Evolutionary conservation across 176 grass and related monocot genomes (phyloP).

Genomic region (Coix lacrymajobi): DNA sequence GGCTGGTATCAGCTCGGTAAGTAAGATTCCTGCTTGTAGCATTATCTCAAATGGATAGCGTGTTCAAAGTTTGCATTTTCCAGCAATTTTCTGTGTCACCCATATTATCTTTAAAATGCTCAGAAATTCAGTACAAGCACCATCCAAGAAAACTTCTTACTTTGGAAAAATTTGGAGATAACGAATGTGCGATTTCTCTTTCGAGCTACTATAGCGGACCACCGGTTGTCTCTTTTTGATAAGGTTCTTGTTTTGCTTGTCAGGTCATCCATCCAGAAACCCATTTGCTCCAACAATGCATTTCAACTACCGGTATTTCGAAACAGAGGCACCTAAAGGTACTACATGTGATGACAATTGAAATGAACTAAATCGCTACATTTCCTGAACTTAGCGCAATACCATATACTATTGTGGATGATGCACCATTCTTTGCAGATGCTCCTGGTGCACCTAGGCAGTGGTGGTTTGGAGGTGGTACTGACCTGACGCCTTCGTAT

Average conservation of each 20-base stretch:
- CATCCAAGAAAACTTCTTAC: background rate
- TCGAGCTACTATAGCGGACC: background rate
- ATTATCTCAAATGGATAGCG: background rate
- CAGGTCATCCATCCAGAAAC: constrained; percentile 89
- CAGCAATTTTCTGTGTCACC: background rate
- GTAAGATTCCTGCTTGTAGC: background rate
- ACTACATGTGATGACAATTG: background rate
- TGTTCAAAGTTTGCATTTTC: background rate
- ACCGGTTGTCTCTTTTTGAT: background rate
- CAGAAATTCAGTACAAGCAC: background rate
- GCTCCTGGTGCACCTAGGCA: constrained; percentile 75
- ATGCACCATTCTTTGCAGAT: constrained; percentile 63
- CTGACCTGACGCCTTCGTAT: constrained; percentile 92
- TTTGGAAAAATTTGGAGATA: background rate
- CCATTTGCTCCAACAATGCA: constrained; percentile 89
- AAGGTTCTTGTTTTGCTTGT: constrained; percentile 2
- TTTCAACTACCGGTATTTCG: constrained; percentile 97
- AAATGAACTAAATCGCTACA: background rate
- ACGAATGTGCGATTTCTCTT: background rate
- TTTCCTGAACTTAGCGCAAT: background rate
- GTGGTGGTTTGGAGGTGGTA: constrained; percentile 99
- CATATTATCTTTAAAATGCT: background rate
- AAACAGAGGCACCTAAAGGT: constrained; percentile 81
- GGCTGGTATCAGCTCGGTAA: constrained; percentile 67
- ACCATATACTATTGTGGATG: background rate